Base-by-base conservation (phyloP, 768 basidiomycete species). In the Porpolomopsis calyptriformis region DNA sequence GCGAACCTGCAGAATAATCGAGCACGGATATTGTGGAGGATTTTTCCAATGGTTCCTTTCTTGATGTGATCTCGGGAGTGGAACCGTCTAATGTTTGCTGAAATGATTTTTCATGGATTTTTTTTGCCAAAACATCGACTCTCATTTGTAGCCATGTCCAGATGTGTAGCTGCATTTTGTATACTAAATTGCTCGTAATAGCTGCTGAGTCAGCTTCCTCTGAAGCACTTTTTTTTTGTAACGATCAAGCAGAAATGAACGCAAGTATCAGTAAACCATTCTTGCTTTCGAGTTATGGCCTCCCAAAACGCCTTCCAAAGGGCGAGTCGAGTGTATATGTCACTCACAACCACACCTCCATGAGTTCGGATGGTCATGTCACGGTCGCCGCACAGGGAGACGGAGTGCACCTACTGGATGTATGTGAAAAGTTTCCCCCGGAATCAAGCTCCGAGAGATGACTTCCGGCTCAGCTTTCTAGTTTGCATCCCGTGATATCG, bases 371-470 rank as follows among this genome's bases (percentile, higher is more conserved):
- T 31, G 74, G 77, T 22, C 73, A 72, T 67, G 79, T 74, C 34
- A 82, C 82, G 1, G 69, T 85, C 45, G 73, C 82, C 11, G 80
- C 71, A 10, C 83, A 86, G 49, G 74, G 72, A 51, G 84, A 89
- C 46, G 86, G 86, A 24, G 65, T 88, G 31, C 84, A 88, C 62
- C 58, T 89, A 37, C 60, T 84, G 48, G 81, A 88, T 59, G 85
- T 87, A 56, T 14, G 29, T 54, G n/a, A n/a, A n/a, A n/a, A n/a
- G 73, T 68, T 46, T 41, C 40, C 50, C 31, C 7, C 12, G n/a
- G 19, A 35, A 39, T 8, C 43, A 24, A 46, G 10, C 7, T 27
- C 39, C 46, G 19, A 41, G 29, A 43, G 2, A 42, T 39, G 14
- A 24, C 8, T 16, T 37, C 24, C 44, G n/a, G 18, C 7, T 3